Evolutionary conservation across 2,329 filamentous ascomycete species (phyloP).

Genomic region (Monilinia laxa): DNA sequence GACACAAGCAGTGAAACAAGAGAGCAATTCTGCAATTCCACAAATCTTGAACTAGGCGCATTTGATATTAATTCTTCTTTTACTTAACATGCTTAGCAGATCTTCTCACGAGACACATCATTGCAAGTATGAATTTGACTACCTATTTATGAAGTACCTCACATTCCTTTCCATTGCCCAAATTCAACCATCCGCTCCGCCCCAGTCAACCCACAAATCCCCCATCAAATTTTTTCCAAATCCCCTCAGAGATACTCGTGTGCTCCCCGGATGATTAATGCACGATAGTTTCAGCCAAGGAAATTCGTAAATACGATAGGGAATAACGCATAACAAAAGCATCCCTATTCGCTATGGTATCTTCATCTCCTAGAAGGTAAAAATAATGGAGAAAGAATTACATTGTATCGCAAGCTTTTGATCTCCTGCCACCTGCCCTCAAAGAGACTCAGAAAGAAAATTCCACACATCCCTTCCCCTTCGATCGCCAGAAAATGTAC

Average conservation of each 20-base stretch:
- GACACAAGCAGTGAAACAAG: neutral
- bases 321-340: neutral
- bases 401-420: neutral
- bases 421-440: neutral
- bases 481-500: neutral
- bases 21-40: neutral
- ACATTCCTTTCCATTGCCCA: neutral
- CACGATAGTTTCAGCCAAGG: neutral
- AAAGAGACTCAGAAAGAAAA: neutral
- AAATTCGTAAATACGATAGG: slow-evolving; percentile 11
- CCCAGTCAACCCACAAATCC: neutral
- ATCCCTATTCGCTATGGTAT: slow-evolving; percentile 9
- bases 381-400: neutral
- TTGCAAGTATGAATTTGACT: neutral
- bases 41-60: neutral
- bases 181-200: neutral
- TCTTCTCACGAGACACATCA: neutral
- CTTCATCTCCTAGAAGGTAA: slow-evolving; percentile 5
- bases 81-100: neutral
- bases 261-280: slow-evolving; percentile 7
- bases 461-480: too few relatives aligned
- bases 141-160: neutral
- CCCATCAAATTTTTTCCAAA: neutral
- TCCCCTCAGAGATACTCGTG: neutral
- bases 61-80: neutral